Base-by-base conservation (phyloP, 2,329 filamentous ascomycete species). In the Coniochaeta ligniaria region DNA sequence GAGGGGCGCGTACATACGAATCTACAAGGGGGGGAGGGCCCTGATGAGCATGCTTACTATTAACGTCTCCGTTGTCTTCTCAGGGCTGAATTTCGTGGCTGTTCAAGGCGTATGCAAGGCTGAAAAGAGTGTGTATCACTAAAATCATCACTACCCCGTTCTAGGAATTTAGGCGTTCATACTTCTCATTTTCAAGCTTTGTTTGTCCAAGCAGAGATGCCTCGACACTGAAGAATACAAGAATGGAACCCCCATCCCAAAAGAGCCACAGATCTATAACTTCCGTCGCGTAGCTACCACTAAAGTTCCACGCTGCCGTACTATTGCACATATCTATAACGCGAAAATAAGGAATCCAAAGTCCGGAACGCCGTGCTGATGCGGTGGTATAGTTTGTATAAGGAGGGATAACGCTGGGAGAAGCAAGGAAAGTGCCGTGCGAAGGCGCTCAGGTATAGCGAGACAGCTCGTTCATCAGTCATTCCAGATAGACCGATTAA, bases 1-100 rank as follows among this genome's bases (percentile, higher is more conserved):
- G n/a, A 45, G 6, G n/a, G 45, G 45, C 31, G 31, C 41, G 57
- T 59, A 59, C 41, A 59, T 52, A 56, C 50, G 50, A 41, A 36
- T 59, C 26, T 60, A 60, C 8, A 52, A 2, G 43, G 26, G 47
- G 43, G 16, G 8, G 26, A 31, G 22, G 28, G 22, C 41, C 6
- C 31, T 12, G 47, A 57, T 57, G 54, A 57, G 31, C 54, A 35
- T 35, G 20, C 28, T 36, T 57, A 36, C 54, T 38, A 8, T 38
- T 57, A 31, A 57, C 54, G 54, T 57, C 54, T 57, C 54, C 14
- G 14, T 38, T 57, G 54, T 57, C 47, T 31, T 52, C 47, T 28
- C 26, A n/a, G 47, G 47, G 47, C 22, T 36, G 11, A 17, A 8
- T 28, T 22, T 28, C 45, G 22, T 20, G 45, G 8, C 45, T 50